Evolutionary conservation across 208 protist species (phyloP).

Genomic region (Leishmania tarentolae): DNA sequence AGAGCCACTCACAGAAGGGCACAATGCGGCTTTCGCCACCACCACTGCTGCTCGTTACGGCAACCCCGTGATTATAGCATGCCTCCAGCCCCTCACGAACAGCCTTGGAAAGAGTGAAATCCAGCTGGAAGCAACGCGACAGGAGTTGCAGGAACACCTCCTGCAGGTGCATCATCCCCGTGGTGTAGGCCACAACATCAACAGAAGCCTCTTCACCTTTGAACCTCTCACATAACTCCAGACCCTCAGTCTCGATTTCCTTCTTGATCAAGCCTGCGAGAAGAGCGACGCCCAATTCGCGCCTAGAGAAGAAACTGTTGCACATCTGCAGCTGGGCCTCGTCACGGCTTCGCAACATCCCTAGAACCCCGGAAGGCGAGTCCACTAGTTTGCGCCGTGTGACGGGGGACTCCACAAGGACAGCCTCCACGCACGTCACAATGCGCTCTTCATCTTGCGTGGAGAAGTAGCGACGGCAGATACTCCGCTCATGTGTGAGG

Average conservation of each 20-base stretch:
- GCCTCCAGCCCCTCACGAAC: conserved; percentile 72
- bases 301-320: conserved; percentile 67
- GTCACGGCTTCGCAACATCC: conserved; percentile 49
- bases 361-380: conserved; percentile 48
- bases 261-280: conserved; percentile 49
- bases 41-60: conserved; percentile 27
- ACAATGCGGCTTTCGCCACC: conserved; percentile 24
- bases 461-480: conserved; percentile 70
- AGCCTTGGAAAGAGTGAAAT: conserved; percentile 69
- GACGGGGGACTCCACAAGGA: conserved; percentile 53
- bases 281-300: conserved; percentile 41
- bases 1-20: conserved; percentile 79
- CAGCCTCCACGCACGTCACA: conserved; percentile 61
- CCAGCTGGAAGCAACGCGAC: conserved; percentile 59
- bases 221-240: conserved; percentile 44
- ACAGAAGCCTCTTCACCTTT: conserved; percentile 53
- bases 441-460: conserved; percentile 52
- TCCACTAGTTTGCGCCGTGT: conserved; percentile 49
- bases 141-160: conserved; percentile 68
- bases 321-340: conserved; percentile 48
- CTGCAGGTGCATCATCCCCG: conserved; percentile 74
- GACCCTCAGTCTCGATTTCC: conserved; percentile 58
- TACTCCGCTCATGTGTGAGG: conserved; percentile 47
- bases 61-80: conserved; percentile 60
- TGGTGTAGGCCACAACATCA: conserved; percentile 59